phyloP scores from a whole-genome alignment of 257 asterid genomes.

The Anisodus acutangulus region DNA sequence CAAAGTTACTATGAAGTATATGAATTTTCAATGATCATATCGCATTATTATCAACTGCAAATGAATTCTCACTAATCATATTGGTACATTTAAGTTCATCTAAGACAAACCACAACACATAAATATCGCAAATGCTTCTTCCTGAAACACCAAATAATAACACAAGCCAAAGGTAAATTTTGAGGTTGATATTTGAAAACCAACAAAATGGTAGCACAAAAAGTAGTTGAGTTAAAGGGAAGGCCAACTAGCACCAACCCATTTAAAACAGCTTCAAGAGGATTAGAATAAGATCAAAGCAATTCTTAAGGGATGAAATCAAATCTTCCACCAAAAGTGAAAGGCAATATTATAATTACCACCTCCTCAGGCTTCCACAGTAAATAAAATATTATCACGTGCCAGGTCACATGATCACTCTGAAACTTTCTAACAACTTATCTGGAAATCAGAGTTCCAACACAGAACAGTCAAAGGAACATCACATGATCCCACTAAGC shows the following conservation, averaged over 20 bases:
- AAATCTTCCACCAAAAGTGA: not conserved
- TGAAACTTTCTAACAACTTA: slow-evolving; percentile 42
- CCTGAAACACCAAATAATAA: not conserved
- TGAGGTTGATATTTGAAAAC: not conserved
- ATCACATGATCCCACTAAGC: slow-evolving; percentile 62
- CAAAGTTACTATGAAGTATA: not conserved
- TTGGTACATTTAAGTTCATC: not conserved
- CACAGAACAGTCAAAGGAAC: slow-evolving; percentile 56
- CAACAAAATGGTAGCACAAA: not conserved
- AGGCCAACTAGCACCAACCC: slow-evolving; percentile 20
- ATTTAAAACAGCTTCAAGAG: slow-evolving; percentile 29
- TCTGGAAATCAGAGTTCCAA: slow-evolving; percentile 55
- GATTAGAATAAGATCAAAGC: slow-evolving; percentile 40
- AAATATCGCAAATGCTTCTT: not conserved
- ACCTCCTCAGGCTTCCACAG: slow-evolving; percentile 29
- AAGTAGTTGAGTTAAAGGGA: not conserved
- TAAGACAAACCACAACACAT: not conserved
- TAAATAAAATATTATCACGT: slow-evolving; percentile 53
- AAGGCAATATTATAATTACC: slow-evolving; percentile 22
- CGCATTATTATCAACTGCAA: not conserved
- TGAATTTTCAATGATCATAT: not conserved
- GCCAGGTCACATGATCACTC: slow-evolving; percentile 57
- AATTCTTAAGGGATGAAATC: slow-evolving; percentile 22
- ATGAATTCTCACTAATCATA: not conserved
- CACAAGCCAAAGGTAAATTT: not conserved